Base-by-base conservation (phyloP, 495 filamentous ascomycete genomes). In the Penicillium cataractarum region DNA sequence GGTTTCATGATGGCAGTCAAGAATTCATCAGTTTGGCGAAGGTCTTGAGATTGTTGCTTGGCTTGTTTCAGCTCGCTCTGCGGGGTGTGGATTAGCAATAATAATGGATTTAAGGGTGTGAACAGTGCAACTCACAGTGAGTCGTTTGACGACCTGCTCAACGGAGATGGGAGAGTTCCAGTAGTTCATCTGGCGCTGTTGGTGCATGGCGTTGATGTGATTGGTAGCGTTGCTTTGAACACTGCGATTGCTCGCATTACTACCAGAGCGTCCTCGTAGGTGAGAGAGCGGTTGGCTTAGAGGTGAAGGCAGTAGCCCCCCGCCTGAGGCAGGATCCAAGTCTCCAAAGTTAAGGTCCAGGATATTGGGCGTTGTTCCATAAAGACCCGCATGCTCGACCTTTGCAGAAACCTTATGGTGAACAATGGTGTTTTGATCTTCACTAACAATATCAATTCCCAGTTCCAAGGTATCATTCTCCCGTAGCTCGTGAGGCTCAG, bases 351-450 rank as follows among this genome's bases (percentile, higher is more conserved):
- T 95, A 70, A 97, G 86, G 69, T 97, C 93, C 55, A 96, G 74
- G 27, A 92, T 82, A 72, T 88, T 92, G 58, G 85, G 90, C 10
- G 79, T 71, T 71, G 82, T 76, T 69, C 80, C 71, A 73, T 92
- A 85, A 57, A 91, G 84, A 19, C 95, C 95, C 15, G 95, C 93
- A 79, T 97, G 91, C 68, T 98, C 95, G 59, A 99, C 92, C 69
- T 95, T 93, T 15, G 94, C 92, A 6, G 93, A 92, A 27, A 99
- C 95, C 70, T 99, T 99, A 76, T 97, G 95, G 73, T 99, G 95
- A 15, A 99, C 93, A 33, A 99, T 90, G 0, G 92, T 97, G 76
- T 96, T 97, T 71, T 97, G 94, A 73, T 99, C 95, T 71, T 99
- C 95, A 69, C 91, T 94, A 22, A 99, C 93, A 66, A 99, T 99